A percentile compares a stretch with the other conserved stretches of the same genome.
These are phyloP conservation scores for Melaleuca quinquenervia DNA, from an alignment of 345 rosid species.

Conservation along the genomic window DNA sequence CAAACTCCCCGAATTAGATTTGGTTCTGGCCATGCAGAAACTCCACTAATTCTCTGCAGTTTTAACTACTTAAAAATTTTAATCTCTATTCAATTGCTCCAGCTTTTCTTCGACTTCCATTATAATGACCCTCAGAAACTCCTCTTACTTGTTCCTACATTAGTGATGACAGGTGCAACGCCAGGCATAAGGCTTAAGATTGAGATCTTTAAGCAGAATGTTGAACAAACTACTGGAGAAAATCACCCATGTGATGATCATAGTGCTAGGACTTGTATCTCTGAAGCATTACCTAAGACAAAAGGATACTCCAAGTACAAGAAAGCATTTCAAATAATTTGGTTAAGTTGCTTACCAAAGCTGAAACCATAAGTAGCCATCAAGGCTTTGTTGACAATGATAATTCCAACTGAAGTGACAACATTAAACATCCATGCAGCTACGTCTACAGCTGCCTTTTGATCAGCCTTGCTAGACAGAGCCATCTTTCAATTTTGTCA, in stretches of 20 bases:
- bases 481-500: conserved; percentile 35
- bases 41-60: background rate
- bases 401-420: conserved; percentile 94
- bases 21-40: background rate
- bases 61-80: background rate
- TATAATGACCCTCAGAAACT: background rate
- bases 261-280: background rate
- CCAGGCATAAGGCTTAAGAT: background rate
- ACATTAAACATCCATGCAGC: conserved; percentile 99
- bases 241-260: background rate
- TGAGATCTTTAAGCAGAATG: background rate
- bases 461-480: conserved; percentile 60
- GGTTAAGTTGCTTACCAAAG: conserved; percentile 46
- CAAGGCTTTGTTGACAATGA: conserved; percentile 89
- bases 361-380: conserved; percentile 98
- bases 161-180: background rate
- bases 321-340: background rate
- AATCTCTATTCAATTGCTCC: background rate
- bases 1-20: background rate
- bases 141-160: background rate
- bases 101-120: background rate
- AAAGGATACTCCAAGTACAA: background rate
- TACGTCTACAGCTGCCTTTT: conserved; percentile 81
- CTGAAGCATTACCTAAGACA: background rate
- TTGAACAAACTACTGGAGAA: background rate